Evolutionary conservation across 805 yeast species (phyloP).

Genomic region (Blastobotrys americana): DNA sequence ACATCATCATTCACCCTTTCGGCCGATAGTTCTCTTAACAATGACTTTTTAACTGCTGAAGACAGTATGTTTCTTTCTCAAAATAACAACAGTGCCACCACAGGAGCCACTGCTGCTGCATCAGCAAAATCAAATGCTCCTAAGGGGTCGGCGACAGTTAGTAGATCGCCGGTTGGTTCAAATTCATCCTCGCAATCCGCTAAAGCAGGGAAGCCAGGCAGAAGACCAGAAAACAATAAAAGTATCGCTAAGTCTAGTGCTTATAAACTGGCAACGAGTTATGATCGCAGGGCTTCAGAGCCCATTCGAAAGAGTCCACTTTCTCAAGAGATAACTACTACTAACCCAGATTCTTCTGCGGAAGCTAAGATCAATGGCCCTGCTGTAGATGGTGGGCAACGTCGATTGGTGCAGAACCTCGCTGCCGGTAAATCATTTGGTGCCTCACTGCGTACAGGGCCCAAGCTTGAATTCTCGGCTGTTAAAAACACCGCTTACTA

Average conservation of each 20-base stretch:
- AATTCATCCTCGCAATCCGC: not conserved
- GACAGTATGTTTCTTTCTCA: not conserved
- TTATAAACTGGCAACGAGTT: not conserved
- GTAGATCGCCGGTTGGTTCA: not conserved
- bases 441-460: too few relatives aligned
- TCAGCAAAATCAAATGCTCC: not conserved
- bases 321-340: not conserved
- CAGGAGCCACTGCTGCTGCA: not conserved
- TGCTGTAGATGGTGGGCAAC: not conserved
- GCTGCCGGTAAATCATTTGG: too few relatives aligned
- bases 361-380: not conserved
- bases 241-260: not conserved
- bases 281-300: not conserved
- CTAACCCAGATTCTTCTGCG: not conserved
- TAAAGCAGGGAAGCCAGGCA: not conserved
- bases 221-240: not conserved
- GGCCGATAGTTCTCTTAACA: not conserved
- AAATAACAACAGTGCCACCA: not conserved
- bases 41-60: not conserved
- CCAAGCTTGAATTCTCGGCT: not conserved
- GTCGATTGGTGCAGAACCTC: not conserved
- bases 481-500: not conserved
- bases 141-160: not conserved
- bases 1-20: not conserved
- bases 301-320: not conserved